Evolutionary conservation across 495 filamentous ascomycete genomes (phyloP).

Genomic region (Daldinia vernicosa): DNA sequence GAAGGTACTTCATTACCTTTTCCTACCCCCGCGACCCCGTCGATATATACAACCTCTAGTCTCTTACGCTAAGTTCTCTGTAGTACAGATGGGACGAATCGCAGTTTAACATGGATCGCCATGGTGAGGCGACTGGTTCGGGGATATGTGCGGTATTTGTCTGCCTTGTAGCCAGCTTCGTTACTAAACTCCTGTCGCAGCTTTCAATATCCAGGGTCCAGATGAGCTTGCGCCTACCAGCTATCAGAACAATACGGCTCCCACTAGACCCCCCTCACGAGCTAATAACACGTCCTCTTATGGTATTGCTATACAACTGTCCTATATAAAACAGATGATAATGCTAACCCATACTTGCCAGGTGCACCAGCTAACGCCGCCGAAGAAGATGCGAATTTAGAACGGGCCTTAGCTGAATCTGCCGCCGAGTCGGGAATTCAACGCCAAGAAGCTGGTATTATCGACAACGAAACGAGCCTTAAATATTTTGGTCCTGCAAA

Average conservation of each 20-base stretch:
- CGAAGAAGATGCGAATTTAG: constrained; percentile 66
- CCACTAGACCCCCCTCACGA: constrained; percentile 75
- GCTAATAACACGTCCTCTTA: constrained; percentile 62
- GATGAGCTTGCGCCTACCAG: constrained; percentile 55
- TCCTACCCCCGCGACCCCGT: not conserved
- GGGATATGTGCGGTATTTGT: constrained; percentile 44
- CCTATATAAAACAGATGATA: not conserved
- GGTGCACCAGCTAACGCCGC: constrained; percentile 55
- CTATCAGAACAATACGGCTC: constrained; percentile 56
- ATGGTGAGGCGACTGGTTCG: constrained; percentile 49
- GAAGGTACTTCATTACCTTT: constrained; percentile 46
- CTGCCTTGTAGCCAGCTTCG: not conserved
- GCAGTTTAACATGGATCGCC: constrained; percentile 55
- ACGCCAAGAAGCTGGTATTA: constrained; percentile 59
- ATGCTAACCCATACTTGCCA: constrained; percentile 40
- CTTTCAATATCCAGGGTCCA: constrained; percentile 65
- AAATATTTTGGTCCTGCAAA: constrained; percentile 75
- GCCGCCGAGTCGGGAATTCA: constrained; percentile 46
- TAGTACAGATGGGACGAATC: constrained; percentile 61
- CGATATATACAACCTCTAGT: not conserved
- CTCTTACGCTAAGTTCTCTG: constrained; percentile 25
- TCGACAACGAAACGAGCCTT: constrained; percentile 42
- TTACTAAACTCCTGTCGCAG: constrained; percentile 47
- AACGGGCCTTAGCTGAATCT: constrained; percentile 54
- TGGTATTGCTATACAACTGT: constrained; percentile 13